Evolutionary conservation across 805 yeast genomes (phyloP).

Genomic region (Jamesozyma piceae): DNA sequence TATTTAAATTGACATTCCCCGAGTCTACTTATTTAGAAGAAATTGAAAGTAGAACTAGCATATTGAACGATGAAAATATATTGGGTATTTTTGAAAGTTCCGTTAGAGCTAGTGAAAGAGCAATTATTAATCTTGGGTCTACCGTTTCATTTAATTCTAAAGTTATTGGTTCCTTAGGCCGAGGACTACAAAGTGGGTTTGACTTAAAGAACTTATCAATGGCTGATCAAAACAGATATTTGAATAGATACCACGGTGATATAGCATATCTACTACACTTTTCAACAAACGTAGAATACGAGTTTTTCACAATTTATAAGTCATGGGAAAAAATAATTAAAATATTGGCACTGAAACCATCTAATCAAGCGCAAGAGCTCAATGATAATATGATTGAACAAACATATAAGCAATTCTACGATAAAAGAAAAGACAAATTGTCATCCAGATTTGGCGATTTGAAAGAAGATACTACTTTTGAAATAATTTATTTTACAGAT

Average conservation of each 20-base stretch:
- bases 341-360: conserved; percentile 59
- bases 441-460: conserved; percentile 44
- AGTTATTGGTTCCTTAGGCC: conserved; percentile 74
- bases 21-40: conserved; percentile 55
- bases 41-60: conserved; percentile 44
- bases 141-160: conserved; percentile 60
- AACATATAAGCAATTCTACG: conserved; percentile 45
- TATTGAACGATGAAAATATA: conserved; percentile 53
- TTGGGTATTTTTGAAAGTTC: conserved; percentile 71
- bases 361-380: conserved; percentile 47
- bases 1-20: conserved; percentile 60
- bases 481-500: conserved; percentile 46
- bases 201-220: conserved; percentile 45
- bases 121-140: conserved; percentile 69
- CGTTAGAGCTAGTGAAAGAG: conserved; percentile 58
- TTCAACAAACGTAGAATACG: conserved; percentile 58
- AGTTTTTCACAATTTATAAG: conserved; percentile 57
- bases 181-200: conserved; percentile 80
- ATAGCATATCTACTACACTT: conserved; percentile 60
- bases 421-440: conserved; percentile 39
- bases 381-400: conserved; percentile 31
- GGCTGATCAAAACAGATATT: conserved; percentile 43
- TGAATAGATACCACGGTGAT: conserved; percentile 46
- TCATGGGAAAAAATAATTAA: conserved; percentile 47
- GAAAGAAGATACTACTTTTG: conserved; percentile 44